Conservation (phyloP, 164 flowering plant genomes). For the Amborella trichopoda region DNA sequence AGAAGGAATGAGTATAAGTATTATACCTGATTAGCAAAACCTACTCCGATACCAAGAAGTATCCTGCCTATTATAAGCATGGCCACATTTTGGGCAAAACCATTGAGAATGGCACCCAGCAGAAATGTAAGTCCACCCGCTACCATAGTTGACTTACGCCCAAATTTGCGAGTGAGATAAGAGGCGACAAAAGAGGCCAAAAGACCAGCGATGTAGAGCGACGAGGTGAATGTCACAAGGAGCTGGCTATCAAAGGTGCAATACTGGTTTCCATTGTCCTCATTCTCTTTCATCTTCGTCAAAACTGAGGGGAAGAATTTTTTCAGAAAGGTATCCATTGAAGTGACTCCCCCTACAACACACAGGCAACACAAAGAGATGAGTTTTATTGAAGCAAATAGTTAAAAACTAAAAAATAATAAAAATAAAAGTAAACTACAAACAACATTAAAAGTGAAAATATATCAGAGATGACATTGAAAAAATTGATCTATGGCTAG, state of each 20-base stretch:
- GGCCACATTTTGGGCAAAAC: constrained; percentile 4
- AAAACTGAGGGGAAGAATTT: constrained; percentile 22
- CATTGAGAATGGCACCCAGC: constrained; percentile 16
- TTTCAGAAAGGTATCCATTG: constrained; percentile 19
- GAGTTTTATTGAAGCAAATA: too few relatives aligned
- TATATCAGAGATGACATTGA: too few relatives aligned
- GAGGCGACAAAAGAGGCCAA: constrained; percentile 22
- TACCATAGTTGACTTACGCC: constrained; percentile 19
- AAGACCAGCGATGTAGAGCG: constrained; percentile 20
- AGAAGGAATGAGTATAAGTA: too few relatives aligned
- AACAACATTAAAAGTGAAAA: too few relatives aligned
- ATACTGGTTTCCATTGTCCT: constrained; percentile 21
- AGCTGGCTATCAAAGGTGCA: constrained; percentile 17
- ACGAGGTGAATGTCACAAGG: constrained; percentile 45
- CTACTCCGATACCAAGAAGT: constrained; percentile 44
- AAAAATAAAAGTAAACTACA: too few relatives aligned
- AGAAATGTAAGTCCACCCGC: constrained; percentile 15
- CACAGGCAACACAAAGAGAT: too few relatives aligned
- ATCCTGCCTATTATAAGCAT: constrained; percentile 28
- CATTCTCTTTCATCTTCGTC: background rate
- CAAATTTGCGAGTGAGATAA: constrained; percentile 13
- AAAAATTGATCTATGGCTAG: too few relatives aligned
- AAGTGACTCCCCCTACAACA: constrained; percentile 27
- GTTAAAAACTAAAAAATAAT: too few relatives aligned
- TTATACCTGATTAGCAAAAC: constrained; percentile 82